Conservation (phyloP, 1,139 yeast species). For the Geotrichum bryndzae region DNA sequence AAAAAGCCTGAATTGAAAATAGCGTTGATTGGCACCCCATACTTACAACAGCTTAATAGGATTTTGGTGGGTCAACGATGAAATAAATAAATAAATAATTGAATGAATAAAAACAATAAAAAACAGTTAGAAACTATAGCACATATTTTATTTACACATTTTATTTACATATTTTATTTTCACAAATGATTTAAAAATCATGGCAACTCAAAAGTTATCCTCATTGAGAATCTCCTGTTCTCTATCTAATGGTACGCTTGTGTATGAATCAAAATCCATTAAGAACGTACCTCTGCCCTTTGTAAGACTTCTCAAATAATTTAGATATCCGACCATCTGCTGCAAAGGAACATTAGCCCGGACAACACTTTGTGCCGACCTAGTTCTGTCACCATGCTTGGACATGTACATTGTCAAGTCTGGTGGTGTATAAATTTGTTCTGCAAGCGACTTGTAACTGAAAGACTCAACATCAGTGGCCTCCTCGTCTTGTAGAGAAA, state of each 20-base stretch:
- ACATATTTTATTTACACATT: not conserved
- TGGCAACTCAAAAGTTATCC: not conserved
- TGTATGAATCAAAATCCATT: constrained; percentile 74
- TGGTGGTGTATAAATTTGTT: constrained; percentile 35
- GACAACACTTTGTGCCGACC: constrained; percentile 44
- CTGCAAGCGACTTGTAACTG: constrained; percentile 30
- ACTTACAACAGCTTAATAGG: too few species aligned
- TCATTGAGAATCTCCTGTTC: constrained; percentile 14
- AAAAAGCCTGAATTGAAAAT: too few species aligned
- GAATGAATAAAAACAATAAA: too few species aligned
- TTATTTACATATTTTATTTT: not conserved
- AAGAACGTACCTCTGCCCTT: constrained; percentile 84
- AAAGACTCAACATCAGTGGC: constrained; percentile 19
- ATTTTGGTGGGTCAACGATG: too few species aligned
- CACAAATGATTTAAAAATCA: not conserved
- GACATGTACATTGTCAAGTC: constrained; percentile 40
- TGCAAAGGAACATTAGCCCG: constrained; percentile 76
- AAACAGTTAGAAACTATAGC: too few species aligned
- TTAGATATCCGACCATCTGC: constrained; percentile 86
- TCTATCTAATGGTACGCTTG: constrained; percentile 27
- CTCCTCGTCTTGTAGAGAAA: constrained; percentile 37
- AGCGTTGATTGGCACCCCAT: too few species aligned
- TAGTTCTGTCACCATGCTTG: constrained; percentile 32
- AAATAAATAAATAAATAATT: too few species aligned
- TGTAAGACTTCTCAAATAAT: constrained; percentile 71